phyloP scores from a whole-genome alignment of 1,139 yeast genomes.

The Zygotorulaspora mrakii region DNA sequence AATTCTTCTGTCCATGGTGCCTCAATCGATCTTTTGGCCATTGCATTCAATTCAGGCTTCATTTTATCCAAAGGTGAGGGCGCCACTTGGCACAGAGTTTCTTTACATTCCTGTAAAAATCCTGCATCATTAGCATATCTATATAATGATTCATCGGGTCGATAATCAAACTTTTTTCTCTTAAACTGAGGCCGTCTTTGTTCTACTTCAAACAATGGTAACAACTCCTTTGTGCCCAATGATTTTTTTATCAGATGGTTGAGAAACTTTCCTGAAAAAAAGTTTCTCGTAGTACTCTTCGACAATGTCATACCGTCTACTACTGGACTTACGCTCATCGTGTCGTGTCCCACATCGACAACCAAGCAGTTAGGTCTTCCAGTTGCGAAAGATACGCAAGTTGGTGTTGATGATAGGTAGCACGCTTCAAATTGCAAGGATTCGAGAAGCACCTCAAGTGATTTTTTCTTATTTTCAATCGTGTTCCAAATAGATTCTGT shows the following conservation, averaged over 20 bases:
- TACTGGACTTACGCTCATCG: conserved; percentile 83
- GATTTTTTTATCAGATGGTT: conserved; percentile 27
- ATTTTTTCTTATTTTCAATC: conserved; percentile 59
- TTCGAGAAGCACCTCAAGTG: conserved; percentile 76
- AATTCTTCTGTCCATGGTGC: conserved; percentile 67
- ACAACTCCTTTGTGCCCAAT: conserved; percentile 30
- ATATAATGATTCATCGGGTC: conserved; percentile 33
- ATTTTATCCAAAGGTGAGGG: conserved; percentile 26
- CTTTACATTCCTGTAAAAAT: conserved; percentile 59
- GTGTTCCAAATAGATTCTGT: conserved; percentile 59
- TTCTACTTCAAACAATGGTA: conserved; percentile 34
- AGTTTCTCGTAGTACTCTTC: conserved; percentile 65
- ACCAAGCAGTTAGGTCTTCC: conserved; percentile 93
- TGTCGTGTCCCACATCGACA: conserved; percentile 87
- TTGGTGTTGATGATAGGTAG: conserved; percentile 79
- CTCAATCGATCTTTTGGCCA: conserved; percentile 58
- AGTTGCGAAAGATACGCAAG: conserved; percentile 87
- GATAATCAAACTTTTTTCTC: conserved; percentile 34
- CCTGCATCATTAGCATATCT: conserved; percentile 34
- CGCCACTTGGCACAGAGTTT: conserved; percentile 49
- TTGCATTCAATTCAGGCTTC: conserved; percentile 24
- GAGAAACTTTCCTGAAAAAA: conserved; percentile 60
- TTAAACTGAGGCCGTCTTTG: conserved; percentile 32
- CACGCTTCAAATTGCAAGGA: conserved; percentile 76
- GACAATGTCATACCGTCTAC: conserved; percentile 86